phyloP scores from a whole-genome alignment of 306 rosid species.

The Quercus engelmannii region DNA sequence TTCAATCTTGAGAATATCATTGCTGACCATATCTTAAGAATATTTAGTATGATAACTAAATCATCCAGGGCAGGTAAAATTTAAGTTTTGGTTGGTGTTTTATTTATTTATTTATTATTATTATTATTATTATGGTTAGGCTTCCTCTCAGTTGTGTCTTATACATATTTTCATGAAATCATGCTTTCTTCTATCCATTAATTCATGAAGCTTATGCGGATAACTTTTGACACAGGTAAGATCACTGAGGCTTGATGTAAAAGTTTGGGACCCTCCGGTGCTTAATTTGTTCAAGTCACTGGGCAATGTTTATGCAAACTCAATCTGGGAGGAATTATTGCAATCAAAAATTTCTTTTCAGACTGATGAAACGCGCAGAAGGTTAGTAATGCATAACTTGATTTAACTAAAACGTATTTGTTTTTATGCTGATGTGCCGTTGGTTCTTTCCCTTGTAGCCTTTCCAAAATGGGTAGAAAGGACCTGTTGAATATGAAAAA shows the following conservation, averaged over 20 bases:
- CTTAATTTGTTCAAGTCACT: constrained; percentile 57
- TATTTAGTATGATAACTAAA: background rate
- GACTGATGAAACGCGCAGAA: constrained; percentile 29
- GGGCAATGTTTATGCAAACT: constrained; percentile 61
- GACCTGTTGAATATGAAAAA: constrained; percentile 36
- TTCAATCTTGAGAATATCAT: background rate
- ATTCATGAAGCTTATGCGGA: constrained; percentile 25
- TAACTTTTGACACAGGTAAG: constrained; percentile 54
- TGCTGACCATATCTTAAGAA: background rate
- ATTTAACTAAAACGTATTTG: constrained; percentile 8
- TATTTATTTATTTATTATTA: background rate
- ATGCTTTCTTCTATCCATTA: constrained; percentile 5
- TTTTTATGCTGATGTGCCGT: constrained; percentile 19
- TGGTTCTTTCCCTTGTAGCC: constrained; percentile 37
- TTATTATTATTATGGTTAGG: background rate
- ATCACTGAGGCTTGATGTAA: constrained; percentile 82
- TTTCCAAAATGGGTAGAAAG: constrained; percentile 37
- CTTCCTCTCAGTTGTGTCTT: background rate
- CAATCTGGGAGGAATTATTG: constrained; percentile 80
- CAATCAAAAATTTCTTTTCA: constrained; percentile 31
- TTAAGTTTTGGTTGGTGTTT: background rate
- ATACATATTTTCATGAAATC: background rate
- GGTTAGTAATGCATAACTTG: constrained; percentile 39
- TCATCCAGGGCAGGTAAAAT: background rate
- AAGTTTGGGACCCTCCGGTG: constrained; percentile 73